phyloP scores from a whole-genome alignment of 2,329 filamentous ascomycete species.

The Xylaria sp. region DNA sequence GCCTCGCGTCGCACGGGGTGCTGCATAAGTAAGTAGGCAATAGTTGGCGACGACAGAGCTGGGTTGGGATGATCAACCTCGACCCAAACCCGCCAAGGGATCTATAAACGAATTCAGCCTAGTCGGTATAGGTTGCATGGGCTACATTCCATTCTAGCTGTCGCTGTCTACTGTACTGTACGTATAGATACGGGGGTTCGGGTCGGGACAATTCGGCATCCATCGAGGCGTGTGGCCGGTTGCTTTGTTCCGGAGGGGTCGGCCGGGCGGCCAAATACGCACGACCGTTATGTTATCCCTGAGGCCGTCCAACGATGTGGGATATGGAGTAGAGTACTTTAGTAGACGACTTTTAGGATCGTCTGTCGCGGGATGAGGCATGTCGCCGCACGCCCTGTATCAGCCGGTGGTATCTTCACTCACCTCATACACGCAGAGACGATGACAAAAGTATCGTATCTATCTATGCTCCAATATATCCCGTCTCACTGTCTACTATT shows the following conservation, averaged over 20 bases:
- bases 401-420: no score
- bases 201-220: slow-evolving; percentile 5
- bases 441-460: no score
- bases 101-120: slow-evolving; percentile 18
- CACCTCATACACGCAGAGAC: no score
- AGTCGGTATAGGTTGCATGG: no score
- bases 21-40: no score
- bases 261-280: background rate
- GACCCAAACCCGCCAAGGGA: background rate
- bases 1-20: slow-evolving; percentile 12
- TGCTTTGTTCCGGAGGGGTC: background rate
- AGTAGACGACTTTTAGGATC: no score
- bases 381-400: no score
- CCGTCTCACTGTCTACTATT: no score
- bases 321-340: no score
- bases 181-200: background rate
- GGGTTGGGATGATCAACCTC: slow-evolving; percentile 1
- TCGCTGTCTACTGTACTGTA: no score
- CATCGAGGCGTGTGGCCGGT: background rate
- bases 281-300: slow-evolving; percentile 1
- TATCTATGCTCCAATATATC: no score
- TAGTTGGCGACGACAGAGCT: slow-evolving; percentile 13
- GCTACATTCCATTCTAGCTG: no score
- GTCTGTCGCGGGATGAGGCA: background rate
- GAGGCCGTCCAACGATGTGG: slow-evolving; percentile 2